phyloP scores from a whole-genome alignment of 2,329 filamentous ascomycete species.

The Claviceps sp. region DNA sequence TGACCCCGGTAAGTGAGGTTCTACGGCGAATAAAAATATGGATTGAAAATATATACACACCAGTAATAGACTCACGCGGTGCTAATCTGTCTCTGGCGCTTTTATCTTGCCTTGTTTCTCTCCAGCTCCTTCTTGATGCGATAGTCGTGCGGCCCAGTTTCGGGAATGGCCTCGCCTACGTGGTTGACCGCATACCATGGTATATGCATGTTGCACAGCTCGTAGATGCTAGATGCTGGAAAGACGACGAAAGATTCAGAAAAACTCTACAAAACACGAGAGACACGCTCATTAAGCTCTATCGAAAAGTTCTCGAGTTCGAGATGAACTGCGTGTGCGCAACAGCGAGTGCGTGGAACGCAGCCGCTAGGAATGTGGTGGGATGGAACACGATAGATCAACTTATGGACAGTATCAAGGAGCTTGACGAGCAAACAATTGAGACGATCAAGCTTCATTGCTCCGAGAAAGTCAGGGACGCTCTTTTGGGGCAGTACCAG shows the following conservation, averaged over 20 bases:
- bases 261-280: conserved; percentile 10
- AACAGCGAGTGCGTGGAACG: conserved; percentile 23
- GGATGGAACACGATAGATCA: conserved; percentile 19
- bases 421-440: conserved; percentile 15
- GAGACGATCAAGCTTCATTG: conserved; percentile 12
- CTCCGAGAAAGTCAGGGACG: conserved; percentile 7
- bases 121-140: conserved; percentile 22
- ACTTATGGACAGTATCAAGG: conserved; percentile 15
- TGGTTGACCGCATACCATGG: conserved; percentile 20
- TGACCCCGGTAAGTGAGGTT: conserved; percentile 20
- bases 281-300: conserved; percentile 15
- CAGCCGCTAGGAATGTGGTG: conserved; percentile 23
- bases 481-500: conserved; percentile 8
- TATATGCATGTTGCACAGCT: conserved; percentile 20
- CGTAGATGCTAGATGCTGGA: conserved; percentile 13
- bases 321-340: conserved; percentile 28
- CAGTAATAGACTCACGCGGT: background rate
- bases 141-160: conserved; percentile 20
- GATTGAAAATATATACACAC: background rate
- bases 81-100: background rate
- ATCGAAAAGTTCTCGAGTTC: conserved; percentile 21
- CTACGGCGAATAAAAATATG: background rate
- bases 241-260: conserved; percentile 11
- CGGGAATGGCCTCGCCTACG: conserved; percentile 16
- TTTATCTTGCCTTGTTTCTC: background rate